phyloP scores from a whole-genome alignment of 805 yeast species.

The Wickerhamomyces xylosicus region DNA sequence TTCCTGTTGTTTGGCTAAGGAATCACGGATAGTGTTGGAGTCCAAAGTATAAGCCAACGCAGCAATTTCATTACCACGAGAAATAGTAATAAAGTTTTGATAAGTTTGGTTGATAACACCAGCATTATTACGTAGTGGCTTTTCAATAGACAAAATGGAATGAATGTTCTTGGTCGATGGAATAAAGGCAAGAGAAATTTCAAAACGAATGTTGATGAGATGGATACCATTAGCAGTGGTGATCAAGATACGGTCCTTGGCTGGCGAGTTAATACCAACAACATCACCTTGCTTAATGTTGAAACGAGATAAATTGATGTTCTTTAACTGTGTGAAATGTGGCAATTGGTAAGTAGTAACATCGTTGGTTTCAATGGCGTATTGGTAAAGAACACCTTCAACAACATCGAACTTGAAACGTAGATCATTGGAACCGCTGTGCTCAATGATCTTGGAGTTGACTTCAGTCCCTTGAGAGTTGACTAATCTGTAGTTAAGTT shows the following conservation, averaged over 20 bases:
- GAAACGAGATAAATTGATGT: conserved; percentile 3
- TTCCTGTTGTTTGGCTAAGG: conserved; percentile 47
- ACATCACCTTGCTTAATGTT: neutral
- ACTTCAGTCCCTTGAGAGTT: conserved; percentile 13
- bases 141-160: conserved; percentile 9
- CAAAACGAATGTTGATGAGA: conserved; percentile 26
- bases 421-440: conserved; percentile 1
- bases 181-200: conserved; percentile 13
- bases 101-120: conserved; percentile 2
- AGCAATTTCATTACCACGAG: conserved; percentile 14
- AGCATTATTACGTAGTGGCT: conserved; percentile 1
- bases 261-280: conserved; percentile 16
- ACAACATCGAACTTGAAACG: conserved; percentile 10
- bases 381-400: conserved; percentile 15
- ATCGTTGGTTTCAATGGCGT: conserved; percentile 4
- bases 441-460: conserved; percentile 17
- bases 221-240: conserved; percentile 19
- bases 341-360: conserved; percentile 14
- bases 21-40: conserved; percentile 54
- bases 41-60: conserved; percentile 46
- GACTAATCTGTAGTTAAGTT: conserved; percentile 13
- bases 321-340: conserved; percentile 13
- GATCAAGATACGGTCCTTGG: conserved; percentile 17
- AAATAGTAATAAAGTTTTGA: conserved; percentile 12
- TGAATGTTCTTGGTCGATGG: conserved; percentile 10